phyloP scores from a whole-genome alignment of 345 rosid species.

The Eutrema yunnanense region DNA sequence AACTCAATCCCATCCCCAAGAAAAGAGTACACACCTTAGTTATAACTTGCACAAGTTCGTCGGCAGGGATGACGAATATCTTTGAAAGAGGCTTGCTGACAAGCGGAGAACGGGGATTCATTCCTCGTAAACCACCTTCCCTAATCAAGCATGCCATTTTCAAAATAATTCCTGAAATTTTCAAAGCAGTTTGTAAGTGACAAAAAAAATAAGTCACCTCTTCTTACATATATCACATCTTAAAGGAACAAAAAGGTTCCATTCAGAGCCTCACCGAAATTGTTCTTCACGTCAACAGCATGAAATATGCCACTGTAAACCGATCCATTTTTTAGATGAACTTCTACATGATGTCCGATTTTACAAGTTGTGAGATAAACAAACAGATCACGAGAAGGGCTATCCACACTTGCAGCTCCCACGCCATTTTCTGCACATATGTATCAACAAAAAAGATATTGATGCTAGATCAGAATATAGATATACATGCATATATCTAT shows the following conservation, averaged over 20 bases:
- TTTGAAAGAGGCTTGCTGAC: slow-evolving; percentile 62
- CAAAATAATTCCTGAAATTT: slow-evolving; percentile 65
- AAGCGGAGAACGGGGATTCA: slow-evolving; percentile 39
- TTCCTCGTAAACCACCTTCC: slow-evolving; percentile 52
- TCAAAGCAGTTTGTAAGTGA: slow-evolving; percentile 1
- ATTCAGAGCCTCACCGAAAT: slow-evolving; percentile 50
- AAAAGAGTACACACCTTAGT: slow-evolving; percentile 59
- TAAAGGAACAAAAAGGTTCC: slow-evolving; percentile 5
- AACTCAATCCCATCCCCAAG: not conserved
- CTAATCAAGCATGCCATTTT: slow-evolving; percentile 78
- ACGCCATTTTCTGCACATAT: slow-evolving; percentile 35
- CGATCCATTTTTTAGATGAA: slow-evolving; percentile 78
- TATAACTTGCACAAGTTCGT: slow-evolving; percentile 82
- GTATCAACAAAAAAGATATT: not conserved
- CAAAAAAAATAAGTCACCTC: not conserved
- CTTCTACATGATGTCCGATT: slow-evolving; percentile 83
- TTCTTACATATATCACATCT: not conserved
- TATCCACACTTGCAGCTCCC: slow-evolving; percentile 44
- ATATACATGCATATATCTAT: not conserved
- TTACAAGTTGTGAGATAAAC: slow-evolving; percentile 57
- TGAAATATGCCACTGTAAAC: slow-evolving; percentile 71
- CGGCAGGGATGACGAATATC: slow-evolving; percentile 59
- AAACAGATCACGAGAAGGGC: slow-evolving; percentile 52
- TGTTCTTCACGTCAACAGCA: slow-evolving; percentile 65
- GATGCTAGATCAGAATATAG: not conserved